phyloP scores from a whole-genome alignment of 2,329 filamentous ascomycete genomes.

The Hypoxylon sp. region DNA sequence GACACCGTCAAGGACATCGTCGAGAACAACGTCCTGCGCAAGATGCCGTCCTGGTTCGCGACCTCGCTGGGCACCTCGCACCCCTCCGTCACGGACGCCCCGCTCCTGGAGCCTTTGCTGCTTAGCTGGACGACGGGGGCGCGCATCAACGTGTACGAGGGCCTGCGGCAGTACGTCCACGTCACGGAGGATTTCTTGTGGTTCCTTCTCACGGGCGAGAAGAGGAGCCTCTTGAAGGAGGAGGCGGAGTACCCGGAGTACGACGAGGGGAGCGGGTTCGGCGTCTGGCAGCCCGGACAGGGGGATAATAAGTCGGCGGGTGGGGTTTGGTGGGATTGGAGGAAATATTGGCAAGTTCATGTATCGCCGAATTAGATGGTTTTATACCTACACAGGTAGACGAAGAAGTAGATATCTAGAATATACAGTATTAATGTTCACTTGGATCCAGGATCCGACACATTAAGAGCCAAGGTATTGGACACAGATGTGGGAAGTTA shows the following conservation, averaged over 20 bases:
- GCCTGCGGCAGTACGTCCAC: slow-evolving; percentile 70
- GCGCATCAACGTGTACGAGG: slow-evolving; percentile 67
- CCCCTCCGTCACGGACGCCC: slow-evolving; percentile 75
- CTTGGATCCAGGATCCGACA: no score
- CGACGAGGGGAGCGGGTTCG: slow-evolving; percentile 50
- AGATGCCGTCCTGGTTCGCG: slow-evolving; percentile 65
- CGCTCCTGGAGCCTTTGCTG: slow-evolving; percentile 71
- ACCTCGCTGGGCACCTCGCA: slow-evolving; percentile 69
- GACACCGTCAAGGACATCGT: slow-evolving; percentile 70
- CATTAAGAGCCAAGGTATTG: no score
- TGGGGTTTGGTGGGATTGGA: slow-evolving; percentile 57
- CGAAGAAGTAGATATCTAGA: not conserved
- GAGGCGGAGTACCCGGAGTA: slow-evolving; percentile 60
- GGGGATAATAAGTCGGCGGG: slow-evolving; percentile 45
- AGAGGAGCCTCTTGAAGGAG: slow-evolving; percentile 63
- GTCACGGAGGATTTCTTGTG: slow-evolving; percentile 69
- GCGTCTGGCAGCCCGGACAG: slow-evolving; percentile 53
- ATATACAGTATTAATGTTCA: no score
- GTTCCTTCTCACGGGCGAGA: slow-evolving; percentile 59
- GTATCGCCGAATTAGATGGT: slow-evolving; percentile 43
- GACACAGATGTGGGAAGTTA: not conserved
- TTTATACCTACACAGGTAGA: no score
- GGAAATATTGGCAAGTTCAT: slow-evolving; percentile 54
- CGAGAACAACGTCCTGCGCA: slow-evolving; percentile 58
- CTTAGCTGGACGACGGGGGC: slow-evolving; percentile 72